phyloP scores from a whole-genome alignment of 352 stramenopile species.

The Phytophthora pistaciae region DNA sequence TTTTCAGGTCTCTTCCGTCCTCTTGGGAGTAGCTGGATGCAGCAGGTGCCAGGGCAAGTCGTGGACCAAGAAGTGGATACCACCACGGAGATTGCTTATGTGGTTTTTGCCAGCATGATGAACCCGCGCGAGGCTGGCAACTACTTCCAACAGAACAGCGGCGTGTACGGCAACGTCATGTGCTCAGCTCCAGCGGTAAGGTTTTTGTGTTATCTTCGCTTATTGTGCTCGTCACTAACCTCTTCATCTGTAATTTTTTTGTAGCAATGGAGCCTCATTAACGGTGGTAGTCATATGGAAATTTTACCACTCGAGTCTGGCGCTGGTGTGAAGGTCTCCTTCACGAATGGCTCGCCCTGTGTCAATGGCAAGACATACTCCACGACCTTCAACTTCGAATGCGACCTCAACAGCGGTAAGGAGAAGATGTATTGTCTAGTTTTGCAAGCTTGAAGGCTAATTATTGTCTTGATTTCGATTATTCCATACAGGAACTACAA shows the following conservation, averaged over 20 bases:
- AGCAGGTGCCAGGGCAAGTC: conserved; percentile 64
- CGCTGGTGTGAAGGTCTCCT: conserved; percentile 65
- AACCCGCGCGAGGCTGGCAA: conserved; percentile 73
- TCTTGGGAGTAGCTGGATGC: conserved; percentile 58
- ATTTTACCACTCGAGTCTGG: conserved; percentile 65
- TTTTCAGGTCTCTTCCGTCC: conserved; percentile 73
- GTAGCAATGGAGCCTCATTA: conserved; percentile 79
- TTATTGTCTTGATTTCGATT: background rate
- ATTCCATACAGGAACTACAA: conserved; percentile 50
- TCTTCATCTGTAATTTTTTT: conserved; percentile 21
- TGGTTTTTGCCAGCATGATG: conserved; percentile 62
- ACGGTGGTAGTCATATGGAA: conserved; percentile 69
- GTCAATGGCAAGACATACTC: conserved; percentile 54
- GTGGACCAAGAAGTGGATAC: conserved; percentile 68
- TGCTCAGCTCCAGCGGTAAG: conserved; percentile 76
- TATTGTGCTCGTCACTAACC: background rate
- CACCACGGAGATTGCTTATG: conserved; percentile 51
- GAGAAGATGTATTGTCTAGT: background rate
- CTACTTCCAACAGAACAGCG: conserved; percentile 72
- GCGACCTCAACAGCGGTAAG: conserved; percentile 71
- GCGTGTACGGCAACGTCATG: conserved; percentile 74
- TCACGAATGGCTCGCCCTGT: conserved; percentile 62
- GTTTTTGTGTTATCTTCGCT: background rate
- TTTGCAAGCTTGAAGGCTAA: background rate
- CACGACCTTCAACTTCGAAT: conserved; percentile 75